Evolutionary conservation across 1,139 yeast genomes (phyloP), one percentile per base, ranked within the genome.

Genomic region (Debaryomyces nepalensis): DNA sequence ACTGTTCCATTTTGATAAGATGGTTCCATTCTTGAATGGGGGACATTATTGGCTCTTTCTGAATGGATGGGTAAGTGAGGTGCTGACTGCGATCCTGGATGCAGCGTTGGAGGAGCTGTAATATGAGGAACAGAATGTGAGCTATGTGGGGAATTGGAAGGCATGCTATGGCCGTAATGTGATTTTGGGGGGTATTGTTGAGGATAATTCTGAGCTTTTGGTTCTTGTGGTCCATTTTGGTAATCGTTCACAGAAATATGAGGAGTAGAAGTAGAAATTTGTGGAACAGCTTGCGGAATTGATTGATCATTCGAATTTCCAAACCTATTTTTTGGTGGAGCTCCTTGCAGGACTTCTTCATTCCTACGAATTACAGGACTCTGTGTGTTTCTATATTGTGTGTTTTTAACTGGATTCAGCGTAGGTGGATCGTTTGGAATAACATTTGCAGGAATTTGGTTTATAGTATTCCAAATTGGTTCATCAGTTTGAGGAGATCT

Each of bases 31-130:
- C n/a, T n/a, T n/a, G n/a, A n/a, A n/a, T n/a, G n/a, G n/a, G n/a
- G n/a, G n/a, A n/a, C n/a, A n/a, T n/a, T n/a, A n/a, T n/a, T n/a
- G n/a, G n/a, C n/a, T n/a, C n/a, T n/a, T n/a, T 29, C 32, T 16
- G 21, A 10, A 16, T 15, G 32, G 11, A 29, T n/a, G 8, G 32
- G 32, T 11, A 29, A 29, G 18, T 29, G 32, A 16, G 32, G 32
- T 15, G 32, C 32, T 16, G 32, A 29, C 6, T 29, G 32, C n/a
- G 32, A 16, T 4, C 21, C 32, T 16, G 32, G 32, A 16, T 29
- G 32, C n/a, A 11, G 19, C 3, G n/a, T 3, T 10, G 32, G 32
- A 16, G 32, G 22, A 4, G 22, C 10, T 12, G 18, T 29, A 16
- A 29, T 16, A 16, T 29, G 32, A 18, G 32, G 32, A 15, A 16